These are phyloP conservation scores for Lophiostoma macrostomum DNA, from an alignment of 495 filamentous ascomycete species.

Conservation along the genomic window DNA sequence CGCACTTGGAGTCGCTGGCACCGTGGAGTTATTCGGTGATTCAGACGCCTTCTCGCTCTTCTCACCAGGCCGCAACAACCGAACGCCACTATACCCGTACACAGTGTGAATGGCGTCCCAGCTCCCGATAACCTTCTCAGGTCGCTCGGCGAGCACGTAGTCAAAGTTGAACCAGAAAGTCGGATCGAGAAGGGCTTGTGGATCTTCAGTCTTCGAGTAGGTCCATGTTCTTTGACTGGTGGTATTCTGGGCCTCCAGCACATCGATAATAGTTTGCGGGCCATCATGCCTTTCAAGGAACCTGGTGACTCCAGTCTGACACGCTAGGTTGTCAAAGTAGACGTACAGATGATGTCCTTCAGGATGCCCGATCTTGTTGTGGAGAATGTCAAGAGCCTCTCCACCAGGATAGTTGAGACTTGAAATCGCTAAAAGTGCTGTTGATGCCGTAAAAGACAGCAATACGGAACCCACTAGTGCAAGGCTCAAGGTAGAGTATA, in stretches of 20 bases:
- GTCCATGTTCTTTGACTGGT: conserved; percentile 42
- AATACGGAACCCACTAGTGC: conserved; percentile 56
- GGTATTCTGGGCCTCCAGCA: conserved; percentile 20
- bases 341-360: background rate
- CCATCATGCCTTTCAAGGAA: conserved; percentile 54
- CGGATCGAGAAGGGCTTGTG: conserved; percentile 51
- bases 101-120: conserved; percentile 73
- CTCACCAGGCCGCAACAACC: conserved; percentile 54
- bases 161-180: conserved; percentile 80
- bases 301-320: conserved; percentile 90
- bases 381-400: conserved; percentile 35
- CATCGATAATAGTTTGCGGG: conserved; percentile 42
- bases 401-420: conserved; percentile 45
- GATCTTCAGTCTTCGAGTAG: conserved; percentile 67
- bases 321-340: conserved; percentile 82
- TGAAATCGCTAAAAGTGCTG: conserved; percentile 59
- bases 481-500: conserved; percentile 57
- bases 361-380: conserved; percentile 14
- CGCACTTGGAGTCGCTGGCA: conserved; percentile 33
- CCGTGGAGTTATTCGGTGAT: conserved; percentile 1
- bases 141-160: conserved; percentile 72
- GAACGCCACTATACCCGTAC: conserved; percentile 67
- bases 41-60: conserved; percentile 20
- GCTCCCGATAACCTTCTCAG: conserved; percentile 53
- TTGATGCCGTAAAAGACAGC: conserved; percentile 56